phyloP scores from a whole-genome alignment of 2,329 filamentous ascomycete species.

The Paraconiothyrium sp. region DNA sequence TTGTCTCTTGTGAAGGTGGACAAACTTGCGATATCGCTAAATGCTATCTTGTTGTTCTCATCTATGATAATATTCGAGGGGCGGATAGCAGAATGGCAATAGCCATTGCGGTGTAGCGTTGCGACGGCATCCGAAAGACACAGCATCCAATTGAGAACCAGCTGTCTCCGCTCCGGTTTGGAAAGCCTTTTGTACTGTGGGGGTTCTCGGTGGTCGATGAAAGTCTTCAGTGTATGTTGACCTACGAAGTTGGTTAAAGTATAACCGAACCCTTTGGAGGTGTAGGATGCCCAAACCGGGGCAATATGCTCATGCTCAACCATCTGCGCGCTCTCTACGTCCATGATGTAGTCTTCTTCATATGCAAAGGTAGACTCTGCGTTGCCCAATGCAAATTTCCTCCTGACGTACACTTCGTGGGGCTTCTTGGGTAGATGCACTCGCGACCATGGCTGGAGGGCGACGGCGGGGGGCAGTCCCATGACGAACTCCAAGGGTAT shows the following conservation, averaged over 20 bases:
- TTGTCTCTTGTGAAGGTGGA: slow-evolving; percentile 62
- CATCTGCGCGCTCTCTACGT: slow-evolving; percentile 67
- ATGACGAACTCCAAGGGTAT: slow-evolving; percentile 75
- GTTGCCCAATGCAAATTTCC: slow-evolving; percentile 64
- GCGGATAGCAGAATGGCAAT: slow-evolving; percentile 73
- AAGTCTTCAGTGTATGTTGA: slow-evolving; percentile 73
- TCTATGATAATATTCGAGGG: slow-evolving; percentile 76
- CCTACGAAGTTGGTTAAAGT: slow-evolving; percentile 72
- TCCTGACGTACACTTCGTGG: slow-evolving; percentile 66
- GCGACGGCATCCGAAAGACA: slow-evolving; percentile 75
- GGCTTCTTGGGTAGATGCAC: slow-evolving; percentile 71
- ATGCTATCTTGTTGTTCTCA: slow-evolving; percentile 71
- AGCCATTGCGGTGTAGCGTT: slow-evolving; percentile 71
- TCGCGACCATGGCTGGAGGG: slow-evolving; percentile 63
- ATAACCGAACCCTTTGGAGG: slow-evolving; percentile 70
- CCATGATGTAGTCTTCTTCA: slow-evolving; percentile 65
- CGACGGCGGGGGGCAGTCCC: slow-evolving; percentile 61
- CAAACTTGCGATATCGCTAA: slow-evolving; percentile 67
- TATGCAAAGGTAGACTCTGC: slow-evolving; percentile 41
- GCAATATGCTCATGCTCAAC: slow-evolving; percentile 74
- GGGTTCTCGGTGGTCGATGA: slow-evolving; percentile 70
- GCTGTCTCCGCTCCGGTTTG: slow-evolving; percentile 67
- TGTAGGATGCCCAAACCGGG: slow-evolving; percentile 77
- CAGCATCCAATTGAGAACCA: slow-evolving; percentile 78
- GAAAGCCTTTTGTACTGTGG: slow-evolving; percentile 69